A percentile compares a stretch with the other conserved stretches of the same genome.
Conservation (phyloP, 257 asterid genomes). For the Solanum tarapatanum region DNA sequence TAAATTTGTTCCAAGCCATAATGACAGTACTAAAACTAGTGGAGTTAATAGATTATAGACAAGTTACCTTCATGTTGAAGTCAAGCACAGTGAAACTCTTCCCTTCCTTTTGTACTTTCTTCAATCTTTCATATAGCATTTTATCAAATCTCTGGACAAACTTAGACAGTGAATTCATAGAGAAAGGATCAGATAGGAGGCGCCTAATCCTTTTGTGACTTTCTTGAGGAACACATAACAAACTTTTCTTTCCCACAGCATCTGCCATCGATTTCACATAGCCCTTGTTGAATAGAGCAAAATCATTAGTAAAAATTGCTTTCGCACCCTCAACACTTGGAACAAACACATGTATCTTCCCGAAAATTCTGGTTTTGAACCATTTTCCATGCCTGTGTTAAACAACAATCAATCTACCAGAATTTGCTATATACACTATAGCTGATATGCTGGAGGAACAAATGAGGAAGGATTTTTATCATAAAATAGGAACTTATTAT, state of each 20-base stretch:
- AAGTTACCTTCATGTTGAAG: constrained; percentile 43
- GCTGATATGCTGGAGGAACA: background rate
- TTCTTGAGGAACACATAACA: constrained; percentile 30
- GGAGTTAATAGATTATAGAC: background rate
- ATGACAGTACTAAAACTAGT: background rate
- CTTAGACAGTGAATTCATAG: constrained; percentile 35
- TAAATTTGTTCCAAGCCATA: background rate
- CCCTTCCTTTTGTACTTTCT: constrained; percentile 21
- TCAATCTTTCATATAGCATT: constrained; percentile 22
- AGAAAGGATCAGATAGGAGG: constrained; percentile 46
- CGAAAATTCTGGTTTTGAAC: constrained; percentile 52
- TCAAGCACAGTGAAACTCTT: constrained; percentile 35
- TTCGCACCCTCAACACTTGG: constrained; percentile 51
- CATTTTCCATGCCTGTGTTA: constrained; percentile 39
- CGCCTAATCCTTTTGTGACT: constrained; percentile 35
- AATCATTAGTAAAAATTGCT: constrained; percentile 32
- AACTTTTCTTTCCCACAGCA: constrained; percentile 45
- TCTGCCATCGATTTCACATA: constrained; percentile 48
- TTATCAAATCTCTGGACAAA: constrained; percentile 34
- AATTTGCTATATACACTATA: background rate
- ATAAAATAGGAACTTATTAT: background rate
- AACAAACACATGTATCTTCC: constrained; percentile 35
- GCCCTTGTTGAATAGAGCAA: constrained; percentile 39
- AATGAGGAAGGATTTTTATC: background rate
- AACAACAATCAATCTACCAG: background rate